Evolutionary conservation across 306 rosid genomes (phyloP).

Genomic region (Sicyos baderoa): DNA sequence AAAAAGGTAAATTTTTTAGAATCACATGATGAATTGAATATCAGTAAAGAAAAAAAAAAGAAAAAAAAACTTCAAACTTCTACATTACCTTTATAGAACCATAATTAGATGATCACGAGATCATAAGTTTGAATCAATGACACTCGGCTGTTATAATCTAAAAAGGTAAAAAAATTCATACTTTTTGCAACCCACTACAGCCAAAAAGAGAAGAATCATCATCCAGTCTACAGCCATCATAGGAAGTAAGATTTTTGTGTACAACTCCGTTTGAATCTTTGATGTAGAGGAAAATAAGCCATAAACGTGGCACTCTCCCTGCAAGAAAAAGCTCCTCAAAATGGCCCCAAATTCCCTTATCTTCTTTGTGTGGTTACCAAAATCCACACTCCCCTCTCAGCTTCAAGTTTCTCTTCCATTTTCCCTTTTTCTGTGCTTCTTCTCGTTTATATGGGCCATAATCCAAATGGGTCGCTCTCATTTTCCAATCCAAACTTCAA

Average conservation of each 20-base stretch:
- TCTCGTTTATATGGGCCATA: constrained; percentile 1
- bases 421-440: not conserved
- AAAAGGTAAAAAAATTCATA: not conserved
- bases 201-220: not conserved
- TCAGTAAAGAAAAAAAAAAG: too few relatives aligned
- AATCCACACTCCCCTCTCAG: constrained; percentile 3
- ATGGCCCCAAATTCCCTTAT: constrained; percentile 10
- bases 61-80: not conserved
- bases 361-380: constrained; percentile 15
- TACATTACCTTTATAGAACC: too few relatives aligned
- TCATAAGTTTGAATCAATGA: too few relatives aligned
- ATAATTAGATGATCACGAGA: too few relatives aligned
- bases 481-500: not conserved
- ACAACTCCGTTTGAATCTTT: not conserved
- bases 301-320: constrained; percentile 2
- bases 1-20: too few relatives aligned
- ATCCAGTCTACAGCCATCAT: not conserved
- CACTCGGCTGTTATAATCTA: too few relatives aligned
- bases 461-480: constrained; percentile 11
- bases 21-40: too few relatives aligned
- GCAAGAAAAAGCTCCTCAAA: not conserved
- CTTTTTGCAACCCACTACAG: not conserved
- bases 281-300: not conserved
- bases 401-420: not conserved
- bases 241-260: not conserved